phyloP scores from a whole-genome alignment of 1,284 basidiomycete species.

The Ganoderma lingzhi region DNA sequence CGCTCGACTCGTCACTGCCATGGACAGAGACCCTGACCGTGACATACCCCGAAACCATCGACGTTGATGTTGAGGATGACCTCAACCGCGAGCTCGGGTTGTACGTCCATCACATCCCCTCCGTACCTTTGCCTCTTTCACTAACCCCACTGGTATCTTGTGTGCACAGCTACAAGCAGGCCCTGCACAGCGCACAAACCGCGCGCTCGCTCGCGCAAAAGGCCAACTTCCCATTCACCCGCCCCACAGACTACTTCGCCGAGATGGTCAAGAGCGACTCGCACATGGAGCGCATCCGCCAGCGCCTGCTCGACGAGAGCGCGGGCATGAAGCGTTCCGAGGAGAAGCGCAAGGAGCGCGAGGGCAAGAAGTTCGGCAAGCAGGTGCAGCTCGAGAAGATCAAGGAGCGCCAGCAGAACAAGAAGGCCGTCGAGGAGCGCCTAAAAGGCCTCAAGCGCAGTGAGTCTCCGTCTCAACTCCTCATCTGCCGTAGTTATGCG shows the following conservation, averaged over 20 bases:
- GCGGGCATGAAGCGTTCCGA: conserved; percentile 93
- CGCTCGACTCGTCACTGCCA: conserved; percentile 77
- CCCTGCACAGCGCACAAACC: conserved; percentile 81
- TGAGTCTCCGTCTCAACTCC: conserved; percentile 48
- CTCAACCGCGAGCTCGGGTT: conserved; percentile 95
- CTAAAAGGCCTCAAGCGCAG: conserved; percentile 90
- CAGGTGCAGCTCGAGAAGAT: conserved; percentile 92
- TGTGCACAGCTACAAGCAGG: conserved; percentile 92
- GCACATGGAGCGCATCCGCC: conserved; percentile 97
- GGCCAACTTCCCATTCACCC: conserved; percentile 85
- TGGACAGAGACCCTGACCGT: conserved; percentile 90
- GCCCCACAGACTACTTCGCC: conserved; percentile 97
- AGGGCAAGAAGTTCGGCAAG: conserved; percentile 98
- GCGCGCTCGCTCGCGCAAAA: conserved; percentile 81
- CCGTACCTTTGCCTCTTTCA: background rate
- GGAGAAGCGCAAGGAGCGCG: conserved; percentile 90
- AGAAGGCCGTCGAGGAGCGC: conserved; percentile 89
- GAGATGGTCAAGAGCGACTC: conserved; percentile 99
- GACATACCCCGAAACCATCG: conserved; percentile 76
- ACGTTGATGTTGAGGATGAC: conserved; percentile 88
- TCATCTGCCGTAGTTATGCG: background rate
- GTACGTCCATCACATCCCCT: conserved; percentile 57
- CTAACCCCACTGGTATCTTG: background rate
- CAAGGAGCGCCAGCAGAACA: conserved; percentile 73
- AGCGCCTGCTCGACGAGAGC: conserved; percentile 89